These are phyloP conservation scores for Fusarium solani-melongenae DNA, from an alignment of 2,329 filamentous ascomycete genomes.

Conservation along the genomic window DNA sequence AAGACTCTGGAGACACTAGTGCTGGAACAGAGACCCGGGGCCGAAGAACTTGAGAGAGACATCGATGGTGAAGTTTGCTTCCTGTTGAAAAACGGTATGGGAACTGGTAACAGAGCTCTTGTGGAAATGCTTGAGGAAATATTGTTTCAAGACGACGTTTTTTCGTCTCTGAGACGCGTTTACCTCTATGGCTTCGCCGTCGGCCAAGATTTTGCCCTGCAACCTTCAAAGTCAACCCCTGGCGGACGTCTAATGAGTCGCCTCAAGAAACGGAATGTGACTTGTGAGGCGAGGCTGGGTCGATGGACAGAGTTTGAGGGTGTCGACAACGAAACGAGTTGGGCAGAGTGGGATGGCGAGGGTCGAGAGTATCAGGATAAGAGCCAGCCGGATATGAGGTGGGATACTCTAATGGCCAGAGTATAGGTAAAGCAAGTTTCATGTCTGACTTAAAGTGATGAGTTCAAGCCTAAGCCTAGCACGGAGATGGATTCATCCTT, in stretches of 20 bases:
- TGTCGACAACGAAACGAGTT: neutral
- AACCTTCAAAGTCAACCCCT: neutral
- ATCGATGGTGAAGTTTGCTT: constrained; percentile 17
- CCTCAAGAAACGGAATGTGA: neutral
- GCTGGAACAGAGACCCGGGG: constrained; percentile 21
- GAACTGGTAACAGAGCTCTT: neutral
- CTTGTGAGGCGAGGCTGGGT: neutral
- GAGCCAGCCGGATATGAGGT: neutral
- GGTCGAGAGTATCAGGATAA: neutral
- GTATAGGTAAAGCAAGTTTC: neutral
- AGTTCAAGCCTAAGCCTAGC: neutral
- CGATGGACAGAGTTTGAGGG: neutral
- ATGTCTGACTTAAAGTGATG: neutral
- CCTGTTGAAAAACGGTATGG: neutral
- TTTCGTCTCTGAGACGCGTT: neutral
- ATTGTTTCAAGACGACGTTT: neutral
- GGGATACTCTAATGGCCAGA: neutral
- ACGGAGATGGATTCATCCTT: neutral
- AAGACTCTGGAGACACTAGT: constrained; percentile 18
- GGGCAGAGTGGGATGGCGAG: neutral
- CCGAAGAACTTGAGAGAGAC: constrained; percentile 12
- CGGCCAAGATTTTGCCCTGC: neutral
- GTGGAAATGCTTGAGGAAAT: neutral
- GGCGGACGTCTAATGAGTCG: neutral
- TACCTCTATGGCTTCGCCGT: constrained; percentile 13